Evolutionary conservation across 495 filamentous ascomycete genomes (phyloP).

Genomic region (Trichodelitschia bisporula): DNA sequence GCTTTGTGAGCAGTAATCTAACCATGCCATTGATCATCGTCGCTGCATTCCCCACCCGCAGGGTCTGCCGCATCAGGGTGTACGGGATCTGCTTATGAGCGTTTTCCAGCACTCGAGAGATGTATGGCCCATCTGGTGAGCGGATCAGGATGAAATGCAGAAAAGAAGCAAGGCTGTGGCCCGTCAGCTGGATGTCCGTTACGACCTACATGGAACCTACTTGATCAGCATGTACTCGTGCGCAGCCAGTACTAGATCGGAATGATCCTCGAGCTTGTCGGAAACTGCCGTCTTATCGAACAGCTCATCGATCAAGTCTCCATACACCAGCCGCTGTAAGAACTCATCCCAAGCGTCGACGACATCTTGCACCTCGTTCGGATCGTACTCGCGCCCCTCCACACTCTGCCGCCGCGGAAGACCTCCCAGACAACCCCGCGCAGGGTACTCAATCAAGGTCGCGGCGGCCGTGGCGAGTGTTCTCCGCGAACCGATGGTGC

Average conservation of each 20-base stretch:
- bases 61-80: conserved; percentile 29
- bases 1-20: conserved; percentile 34
- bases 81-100: conserved; percentile 36
- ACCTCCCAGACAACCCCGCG: conserved; percentile 28
- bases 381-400: conserved; percentile 23
- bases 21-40: conserved; percentile 43
- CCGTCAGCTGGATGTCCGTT: too few species aligned
- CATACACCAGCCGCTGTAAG: conserved; percentile 30
- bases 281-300: conserved; percentile 28
- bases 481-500: conserved; percentile 33
- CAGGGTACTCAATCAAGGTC: conserved; percentile 31
- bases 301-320: conserved; percentile 28
- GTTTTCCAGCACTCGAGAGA: conserved; percentile 30
- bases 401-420: conserved; percentile 11
- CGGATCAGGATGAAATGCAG: conserved; percentile 36
- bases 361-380: conserved; percentile 25
- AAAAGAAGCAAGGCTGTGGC: conserved; percentile 30
- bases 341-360: conserved; percentile 29
- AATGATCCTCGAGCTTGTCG: conserved; percentile 29
- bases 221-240: conserved; percentile 30
- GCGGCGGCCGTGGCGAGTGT: conserved; percentile 37
- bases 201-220: conserved; percentile 17
- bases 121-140: conserved; percentile 35
- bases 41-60: conserved; percentile 40
- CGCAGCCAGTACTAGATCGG: conserved; percentile 25